Conservation (phyloP, 768 basidiomycete genomes). For the Solioccasus polychromus region DNA sequence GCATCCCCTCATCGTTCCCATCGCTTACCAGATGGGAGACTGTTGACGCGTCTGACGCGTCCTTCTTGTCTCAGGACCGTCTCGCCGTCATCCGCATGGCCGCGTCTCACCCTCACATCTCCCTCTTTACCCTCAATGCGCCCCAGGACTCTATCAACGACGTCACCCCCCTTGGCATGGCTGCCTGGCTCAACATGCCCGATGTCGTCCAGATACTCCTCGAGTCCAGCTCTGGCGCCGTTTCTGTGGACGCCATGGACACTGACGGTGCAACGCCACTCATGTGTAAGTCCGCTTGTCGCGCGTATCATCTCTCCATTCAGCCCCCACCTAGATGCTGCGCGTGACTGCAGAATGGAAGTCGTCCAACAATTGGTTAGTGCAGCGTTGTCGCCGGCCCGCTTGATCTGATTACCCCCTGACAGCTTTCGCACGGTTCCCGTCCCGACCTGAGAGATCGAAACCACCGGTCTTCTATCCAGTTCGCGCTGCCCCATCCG, state of each 20-base stretch:
- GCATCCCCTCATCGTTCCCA: constrained; percentile 5
- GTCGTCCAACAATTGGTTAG: constrained; percentile 68
- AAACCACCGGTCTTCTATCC: constrained; percentile 69
- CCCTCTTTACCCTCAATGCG: constrained; percentile 71
- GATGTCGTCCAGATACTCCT: constrained; percentile 61
- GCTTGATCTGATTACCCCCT: constrained; percentile 6
- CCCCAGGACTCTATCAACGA: constrained; percentile 67
- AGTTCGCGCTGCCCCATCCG: constrained; percentile 63
- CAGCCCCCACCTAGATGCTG: constrained; percentile 53
- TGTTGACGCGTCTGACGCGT: constrained; percentile 69
- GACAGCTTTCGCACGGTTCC: constrained; percentile 59
- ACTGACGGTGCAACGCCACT: constrained; percentile 73
- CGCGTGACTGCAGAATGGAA: constrained; percentile 66
- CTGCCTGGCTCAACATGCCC: constrained; percentile 71
- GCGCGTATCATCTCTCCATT: background rate
- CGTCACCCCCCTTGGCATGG: constrained; percentile 74
- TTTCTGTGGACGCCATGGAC: constrained; percentile 75
- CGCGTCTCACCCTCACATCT: constrained; percentile 53
- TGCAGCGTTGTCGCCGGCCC: constrained; percentile 6
- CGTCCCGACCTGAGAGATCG: constrained; percentile 71
- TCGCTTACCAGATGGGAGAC: constrained; percentile 57
- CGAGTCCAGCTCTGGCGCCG: constrained; percentile 55
- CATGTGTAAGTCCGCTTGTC: constrained; percentile 62
- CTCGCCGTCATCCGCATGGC: constrained; percentile 57
- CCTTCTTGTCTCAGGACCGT: constrained; percentile 56